Percentiles rank a stretch among this genome's conserved stretches.
These are phyloP conservation scores for Maudiozyma bulderi DNA, from an alignment of 805 yeast genomes.

Conservation along the genomic window DNA sequence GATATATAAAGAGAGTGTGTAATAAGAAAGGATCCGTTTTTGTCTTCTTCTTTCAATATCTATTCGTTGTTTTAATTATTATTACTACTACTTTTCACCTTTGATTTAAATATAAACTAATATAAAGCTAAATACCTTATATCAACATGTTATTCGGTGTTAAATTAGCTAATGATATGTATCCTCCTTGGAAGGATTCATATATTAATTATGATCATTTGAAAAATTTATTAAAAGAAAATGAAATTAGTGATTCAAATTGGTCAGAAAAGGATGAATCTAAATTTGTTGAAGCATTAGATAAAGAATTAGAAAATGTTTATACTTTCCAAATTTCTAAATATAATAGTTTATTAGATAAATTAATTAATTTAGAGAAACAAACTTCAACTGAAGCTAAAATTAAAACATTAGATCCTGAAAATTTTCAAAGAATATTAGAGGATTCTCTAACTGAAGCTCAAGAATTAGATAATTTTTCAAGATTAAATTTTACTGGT, in stretches of 20 bases:
- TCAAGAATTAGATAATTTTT: constrained; percentile 80
- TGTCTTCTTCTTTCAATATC: too few relatives aligned
- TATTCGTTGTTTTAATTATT: too few relatives aligned
- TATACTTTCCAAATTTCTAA: constrained; percentile 60
- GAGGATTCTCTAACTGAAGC: constrained; percentile 70
- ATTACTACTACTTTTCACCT: too few relatives aligned
- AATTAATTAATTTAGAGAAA: constrained; percentile 55
- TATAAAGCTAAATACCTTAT: not conserved
- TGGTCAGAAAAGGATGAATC: constrained; percentile 72
- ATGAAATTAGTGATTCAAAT: constrained; percentile 31
- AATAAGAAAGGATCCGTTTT: too few relatives aligned
- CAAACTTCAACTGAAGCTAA: constrained; percentile 37
- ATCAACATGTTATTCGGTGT: constrained; percentile 74
- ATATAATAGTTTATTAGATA: constrained; percentile 58
- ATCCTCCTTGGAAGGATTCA: constrained; percentile 78
- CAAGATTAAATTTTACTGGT: constrained; percentile 89
- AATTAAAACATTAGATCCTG: constrained; percentile 43
- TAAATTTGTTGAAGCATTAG: constrained; percentile 55
- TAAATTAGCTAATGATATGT: constrained; percentile 69
- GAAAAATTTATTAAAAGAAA: constrained; percentile 63
- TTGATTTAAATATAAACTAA: too few relatives aligned
- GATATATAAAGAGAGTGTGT: too few relatives aligned
- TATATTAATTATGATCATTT: constrained; percentile 58
- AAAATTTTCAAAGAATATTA: constrained; percentile 51
- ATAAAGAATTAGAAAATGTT: constrained; percentile 65